phyloP scores from a whole-genome alignment of 1,284 basidiomycete species.

The Coniferiporia sulphurascens region DNA sequence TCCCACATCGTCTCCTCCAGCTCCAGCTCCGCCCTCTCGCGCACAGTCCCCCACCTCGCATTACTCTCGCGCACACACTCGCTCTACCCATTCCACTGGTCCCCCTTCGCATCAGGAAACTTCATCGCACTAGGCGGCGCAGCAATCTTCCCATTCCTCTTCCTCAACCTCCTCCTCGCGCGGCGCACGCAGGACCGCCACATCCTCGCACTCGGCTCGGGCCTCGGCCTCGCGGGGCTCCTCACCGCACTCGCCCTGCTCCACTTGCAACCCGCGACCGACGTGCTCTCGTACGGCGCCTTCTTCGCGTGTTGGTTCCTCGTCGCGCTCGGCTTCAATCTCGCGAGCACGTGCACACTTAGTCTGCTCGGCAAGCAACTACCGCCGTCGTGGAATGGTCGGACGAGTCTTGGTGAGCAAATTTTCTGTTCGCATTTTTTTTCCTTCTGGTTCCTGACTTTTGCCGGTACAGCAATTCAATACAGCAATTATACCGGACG shows the following conservation, averaged over 20 bases:
- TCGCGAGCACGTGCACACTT: constrained; percentile 61
- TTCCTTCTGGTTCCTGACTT: background rate
- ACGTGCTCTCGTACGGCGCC: constrained; percentile 41
- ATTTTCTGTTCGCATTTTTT: background rate
- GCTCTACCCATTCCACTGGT: constrained; percentile 42
- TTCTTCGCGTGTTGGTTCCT: constrained; percentile 64
- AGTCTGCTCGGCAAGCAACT: constrained; percentile 64
- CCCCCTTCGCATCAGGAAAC: constrained; percentile 62
- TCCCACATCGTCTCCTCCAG: background rate
- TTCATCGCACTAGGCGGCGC: constrained; percentile 66
- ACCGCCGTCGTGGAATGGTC: constrained; percentile 54
- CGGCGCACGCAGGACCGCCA: constrained; percentile 56
- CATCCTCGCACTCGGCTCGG: constrained; percentile 50
- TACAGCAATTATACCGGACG: constrained; percentile 63
- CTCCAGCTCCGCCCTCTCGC: background rate
- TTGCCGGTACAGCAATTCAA: constrained; percentile 41
- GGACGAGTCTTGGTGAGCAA: constrained; percentile 38
- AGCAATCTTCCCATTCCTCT: constrained; percentile 60
- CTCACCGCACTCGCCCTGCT: constrained; percentile 47
- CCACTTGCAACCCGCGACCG: constrained; percentile 23
- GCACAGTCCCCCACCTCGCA: background rate
- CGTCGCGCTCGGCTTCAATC: constrained; percentile 65
- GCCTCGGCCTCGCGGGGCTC: constrained; percentile 48
- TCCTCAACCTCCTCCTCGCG: constrained; percentile 53
- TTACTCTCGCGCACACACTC: background rate